Evolutionary conservation across 176 grass and related monocot species (phyloP).

Genomic region (Oryza nivara): DNA sequence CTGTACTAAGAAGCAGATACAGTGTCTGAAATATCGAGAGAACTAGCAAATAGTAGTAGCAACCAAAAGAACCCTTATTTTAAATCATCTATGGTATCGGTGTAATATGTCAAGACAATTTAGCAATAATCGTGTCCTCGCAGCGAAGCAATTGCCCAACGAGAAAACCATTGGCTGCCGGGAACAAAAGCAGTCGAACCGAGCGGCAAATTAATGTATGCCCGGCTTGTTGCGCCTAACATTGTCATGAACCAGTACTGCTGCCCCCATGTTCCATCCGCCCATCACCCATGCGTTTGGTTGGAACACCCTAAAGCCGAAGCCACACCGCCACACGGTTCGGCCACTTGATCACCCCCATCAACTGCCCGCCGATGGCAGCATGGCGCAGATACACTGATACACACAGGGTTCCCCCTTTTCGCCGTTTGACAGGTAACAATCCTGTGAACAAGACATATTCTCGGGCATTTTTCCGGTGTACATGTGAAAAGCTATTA

Average conservation of each 20-base stretch:
- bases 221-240: background rate
- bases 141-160: background rate
- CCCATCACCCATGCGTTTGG: background rate
- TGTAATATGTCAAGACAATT: background rate
- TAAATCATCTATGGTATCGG: background rate
- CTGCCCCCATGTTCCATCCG: background rate
- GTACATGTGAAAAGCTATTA: background rate
- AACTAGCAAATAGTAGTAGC: background rate
- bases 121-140: background rate
- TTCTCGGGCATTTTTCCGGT: background rate
- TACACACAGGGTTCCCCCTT: background rate
- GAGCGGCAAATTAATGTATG: background rate
- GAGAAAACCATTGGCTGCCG: background rate
- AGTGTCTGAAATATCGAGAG: background rate
- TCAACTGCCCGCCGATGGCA: background rate
- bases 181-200: background rate
- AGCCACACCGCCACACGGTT: background rate
- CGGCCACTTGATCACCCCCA: background rate
- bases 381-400: background rate
- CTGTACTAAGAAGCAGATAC: background rate
- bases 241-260: background rate
- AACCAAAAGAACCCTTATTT: background rate
- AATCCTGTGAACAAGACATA: background rate
- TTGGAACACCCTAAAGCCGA: background rate
- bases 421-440: background rate